A percentile compares a stretch with the other conserved stretches of the same genome.
phyloP scores from a whole-genome alignment of 176 grass and related monocot species.

The Oryza punctata region DNA sequence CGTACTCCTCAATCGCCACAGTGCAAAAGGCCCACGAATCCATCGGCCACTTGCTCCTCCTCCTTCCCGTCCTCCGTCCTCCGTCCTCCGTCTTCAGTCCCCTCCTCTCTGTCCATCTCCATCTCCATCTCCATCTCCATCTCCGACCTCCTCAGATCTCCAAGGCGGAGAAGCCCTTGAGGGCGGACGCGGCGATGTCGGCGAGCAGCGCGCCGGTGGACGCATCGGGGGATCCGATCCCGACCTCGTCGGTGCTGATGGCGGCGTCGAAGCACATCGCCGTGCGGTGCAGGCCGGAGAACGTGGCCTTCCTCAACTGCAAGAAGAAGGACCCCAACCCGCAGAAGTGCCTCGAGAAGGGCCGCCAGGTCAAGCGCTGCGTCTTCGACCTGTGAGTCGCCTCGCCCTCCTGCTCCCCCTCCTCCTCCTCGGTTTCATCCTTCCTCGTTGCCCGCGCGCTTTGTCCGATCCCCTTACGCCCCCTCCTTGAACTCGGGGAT shows the following conservation, averaged over 20 bases:
- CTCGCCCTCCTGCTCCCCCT: not conserved
- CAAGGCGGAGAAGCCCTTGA: constrained; percentile 13
- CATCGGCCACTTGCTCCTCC: not conserved
- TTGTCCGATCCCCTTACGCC: not conserved
- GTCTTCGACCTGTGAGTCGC: constrained; percentile 73
- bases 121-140: not conserved
- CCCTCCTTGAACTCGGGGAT: not conserved
- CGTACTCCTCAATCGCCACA: not conserved
- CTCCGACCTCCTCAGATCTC: constrained; percentile 42
- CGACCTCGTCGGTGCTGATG: constrained; percentile 85
- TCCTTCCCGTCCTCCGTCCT: not conserved
- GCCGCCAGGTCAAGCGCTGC: constrained; percentile 75
- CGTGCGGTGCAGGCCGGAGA: constrained; percentile 72
- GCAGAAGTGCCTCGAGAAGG: constrained; percentile 90
- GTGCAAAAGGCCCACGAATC: not conserved
- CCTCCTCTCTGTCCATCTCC: not conserved
- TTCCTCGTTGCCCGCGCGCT: not conserved
- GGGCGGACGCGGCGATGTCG: constrained; percentile 36
- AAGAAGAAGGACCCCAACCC: constrained; percentile 96
- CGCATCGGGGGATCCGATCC: constrained; percentile 75
- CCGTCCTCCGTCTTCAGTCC: not conserved
- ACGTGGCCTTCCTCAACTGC: constrained; percentile 91
- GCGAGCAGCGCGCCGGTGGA: constrained; percentile 64
- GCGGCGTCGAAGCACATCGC: constrained; percentile 88
- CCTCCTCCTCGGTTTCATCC: not conserved